Conservation (phyloP, 1,284 basidiomycete species). For the Vanrija pseudolonga region DNA sequence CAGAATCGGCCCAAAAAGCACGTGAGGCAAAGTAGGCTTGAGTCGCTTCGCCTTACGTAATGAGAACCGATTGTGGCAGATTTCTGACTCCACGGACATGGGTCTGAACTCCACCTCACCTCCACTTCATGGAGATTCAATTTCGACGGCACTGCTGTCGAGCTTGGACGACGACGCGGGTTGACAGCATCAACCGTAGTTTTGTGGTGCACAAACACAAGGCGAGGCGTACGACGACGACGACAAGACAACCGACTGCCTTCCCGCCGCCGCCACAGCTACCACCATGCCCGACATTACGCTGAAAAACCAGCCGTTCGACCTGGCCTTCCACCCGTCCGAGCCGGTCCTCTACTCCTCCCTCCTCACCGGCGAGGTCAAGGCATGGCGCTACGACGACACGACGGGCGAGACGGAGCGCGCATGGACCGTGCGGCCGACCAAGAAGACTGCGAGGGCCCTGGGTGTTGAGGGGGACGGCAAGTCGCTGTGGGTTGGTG, state of each 20-base stretch:
- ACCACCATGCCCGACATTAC: conserved; percentile 45
- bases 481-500: conserved; percentile 65
- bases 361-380: conserved; percentile 76
- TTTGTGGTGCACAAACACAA: not conserved
- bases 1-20: too few species aligned
- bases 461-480: conserved; percentile 66
- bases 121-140: not conserved
- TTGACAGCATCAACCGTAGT: too few species aligned
- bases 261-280: not conserved
- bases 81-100: too few species aligned
- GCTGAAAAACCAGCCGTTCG: conserved; percentile 66
- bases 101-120: not conserved
- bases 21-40: too few species aligned
- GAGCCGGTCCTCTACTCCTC: conserved; percentile 67
- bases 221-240: not conserved
- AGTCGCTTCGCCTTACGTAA: too few species aligned
- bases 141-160: too few species aligned
- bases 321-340: conserved; percentile 78
- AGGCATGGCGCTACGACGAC: conserved; percentile 68
- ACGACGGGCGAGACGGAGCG: conserved; percentile 49
- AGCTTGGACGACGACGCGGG: too few species aligned
- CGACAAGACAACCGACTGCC: not conserved
- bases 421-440: conserved; percentile 42
- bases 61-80: too few species aligned
- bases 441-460: conserved; percentile 66